These are phyloP conservation scores for Andrographis paniculata DNA, from an alignment of 305 asterid species.

Conservation along the genomic window DNA sequence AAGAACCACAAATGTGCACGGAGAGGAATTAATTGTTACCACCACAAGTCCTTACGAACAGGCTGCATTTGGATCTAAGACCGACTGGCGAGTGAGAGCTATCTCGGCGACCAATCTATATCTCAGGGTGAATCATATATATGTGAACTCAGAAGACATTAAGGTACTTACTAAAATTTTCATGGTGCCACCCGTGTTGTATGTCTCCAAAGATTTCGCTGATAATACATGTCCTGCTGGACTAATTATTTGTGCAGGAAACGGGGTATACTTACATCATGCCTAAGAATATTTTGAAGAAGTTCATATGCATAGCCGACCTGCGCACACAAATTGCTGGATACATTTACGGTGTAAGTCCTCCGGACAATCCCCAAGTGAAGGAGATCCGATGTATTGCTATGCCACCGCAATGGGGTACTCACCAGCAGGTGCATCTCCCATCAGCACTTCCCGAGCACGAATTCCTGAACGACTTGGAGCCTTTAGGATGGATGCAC, in stretches of 20 bases:
- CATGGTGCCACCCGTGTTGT: not conserved
- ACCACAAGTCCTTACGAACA: slow-evolving; percentile 98
- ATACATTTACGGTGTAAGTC: slow-evolving; percentile 88
- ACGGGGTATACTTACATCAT: slow-evolving; percentile 96
- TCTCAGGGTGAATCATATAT: slow-evolving; percentile 94
- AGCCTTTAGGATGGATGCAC: slow-evolving; percentile 99
- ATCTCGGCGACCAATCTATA: slow-evolving; percentile 98
- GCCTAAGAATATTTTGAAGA: slow-evolving; percentile 97
- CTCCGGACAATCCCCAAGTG: slow-evolving; percentile 99
- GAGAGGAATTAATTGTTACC: slow-evolving; percentile 88
- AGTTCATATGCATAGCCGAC: slow-evolving; percentile 96
- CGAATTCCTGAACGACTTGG: slow-evolving; percentile 84
- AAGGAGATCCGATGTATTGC: slow-evolving; percentile 98
- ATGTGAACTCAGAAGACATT: slow-evolving; percentile 96
- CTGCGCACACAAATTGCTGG: slow-evolving; percentile 94
- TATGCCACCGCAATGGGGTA: slow-evolving; percentile 99
- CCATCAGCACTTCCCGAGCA: slow-evolving; percentile 95
- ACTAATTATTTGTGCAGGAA: slow-evolving; percentile 54
- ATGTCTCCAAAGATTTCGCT: slow-evolving; percentile 1
- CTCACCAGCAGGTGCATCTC: slow-evolving; percentile 92
- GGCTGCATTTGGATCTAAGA: slow-evolving; percentile 78
- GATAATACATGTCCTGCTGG: not conserved
- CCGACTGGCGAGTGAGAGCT: slow-evolving; percentile 99
- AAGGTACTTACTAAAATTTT: slow-evolving; percentile 41
- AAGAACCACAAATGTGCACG: slow-evolving; percentile 89